Evolutionary conservation across 2,329 filamentous ascomycete species (phyloP), one percentile per base, ranked within the genome.

Genomic region (Fusarium sambucinum): DNA sequence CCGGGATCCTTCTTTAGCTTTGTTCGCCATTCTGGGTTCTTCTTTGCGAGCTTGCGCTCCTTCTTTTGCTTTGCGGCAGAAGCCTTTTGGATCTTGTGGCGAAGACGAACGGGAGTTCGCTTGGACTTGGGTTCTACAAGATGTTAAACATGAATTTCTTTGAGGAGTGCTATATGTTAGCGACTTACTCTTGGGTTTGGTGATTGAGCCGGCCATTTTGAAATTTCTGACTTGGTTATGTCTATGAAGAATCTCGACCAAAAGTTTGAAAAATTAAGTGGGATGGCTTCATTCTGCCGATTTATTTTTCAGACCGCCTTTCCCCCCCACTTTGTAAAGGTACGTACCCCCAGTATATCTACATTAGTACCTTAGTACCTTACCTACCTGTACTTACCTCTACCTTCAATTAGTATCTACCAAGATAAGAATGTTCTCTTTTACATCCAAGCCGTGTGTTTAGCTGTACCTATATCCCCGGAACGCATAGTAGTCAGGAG

Each of bases 1-100:
- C 96, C 96, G 25, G 95, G 96, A 75, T 99, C 96, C 84, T 98
- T 99, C 88, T 97, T 98, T 72, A 97, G 79, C 79, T 94, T 92
- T 62, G 93, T 94, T 73, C 92, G 89, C 94, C 96, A 98, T 92
- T 97, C 89, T 33, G 96, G 95, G 80, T 97, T 97, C 88, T 97
- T 94, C 84, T 97, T 98, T 57, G 92, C 93, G 58, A 89, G 85
- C 85, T 97, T 98, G 77, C 90, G 91, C 66, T 89, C 84, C 82
- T 99, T 99, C 78, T 90, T 89, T 82, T 97, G 93, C 85, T 99
- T 99, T 66, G 92, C 90, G 41, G 88, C 88, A 54, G 94, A 93
- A 23, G 92, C 90, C 82, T 99, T 99, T 79, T 97, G 89, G 80
- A 99, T 98, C 83, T 97, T 97, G 84, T 97, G 90, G 71, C 95